Percentiles rank a stretch among this genome's conserved stretches.
Conservation (phyloP, 768 basidiomycete species). For the Tulasnella sp. region DNA sequence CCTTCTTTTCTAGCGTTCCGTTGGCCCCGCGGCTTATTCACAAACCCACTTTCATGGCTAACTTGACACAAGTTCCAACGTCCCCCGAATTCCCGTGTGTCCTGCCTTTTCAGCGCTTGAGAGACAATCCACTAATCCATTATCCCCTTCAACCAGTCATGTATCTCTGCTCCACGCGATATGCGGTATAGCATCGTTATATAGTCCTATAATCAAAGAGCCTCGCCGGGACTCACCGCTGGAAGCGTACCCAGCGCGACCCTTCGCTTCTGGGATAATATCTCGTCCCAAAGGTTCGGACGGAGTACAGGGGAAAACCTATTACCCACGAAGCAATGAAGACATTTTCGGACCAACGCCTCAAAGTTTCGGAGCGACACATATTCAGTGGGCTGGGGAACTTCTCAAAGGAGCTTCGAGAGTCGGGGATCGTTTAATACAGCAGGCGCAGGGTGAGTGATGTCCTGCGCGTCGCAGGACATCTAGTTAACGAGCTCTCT, state of each 20-base stretch:
- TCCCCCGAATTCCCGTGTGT: constrained; percentile 29
- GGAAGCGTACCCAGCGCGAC: background rate
- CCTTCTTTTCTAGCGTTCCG: constrained; percentile 33
- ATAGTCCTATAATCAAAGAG: constrained; percentile 26
- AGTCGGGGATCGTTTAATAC: background rate
- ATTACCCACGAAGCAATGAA: background rate
- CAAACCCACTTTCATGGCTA: constrained; percentile 34
- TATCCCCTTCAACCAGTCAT: background rate
- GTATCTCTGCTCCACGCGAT: constrained; percentile 34
- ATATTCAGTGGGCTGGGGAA: constrained; percentile 2
- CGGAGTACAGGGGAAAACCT: background rate
- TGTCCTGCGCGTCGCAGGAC: background rate
- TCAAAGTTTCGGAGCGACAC: constrained; percentile 10
- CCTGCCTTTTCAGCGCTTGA: background rate
- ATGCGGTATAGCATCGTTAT: constrained; percentile 33
- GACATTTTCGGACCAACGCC: background rate
- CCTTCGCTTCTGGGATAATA: constrained; percentile 11
- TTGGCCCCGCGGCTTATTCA: constrained; percentile 29
- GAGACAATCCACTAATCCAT: background rate
- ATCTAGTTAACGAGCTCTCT: background rate
- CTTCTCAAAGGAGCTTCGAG: background rate
- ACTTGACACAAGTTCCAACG: constrained; percentile 5
- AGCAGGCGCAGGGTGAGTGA: constrained; percentile 22
- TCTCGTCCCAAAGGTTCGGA: background rate
- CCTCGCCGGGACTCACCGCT: background rate